Percentiles rank a stretch among this genome's conserved stretches.
Evolutionary conservation across 371 early-diverging fungal species (phyloP).

Genomic region (Batkoa obscura): DNA sequence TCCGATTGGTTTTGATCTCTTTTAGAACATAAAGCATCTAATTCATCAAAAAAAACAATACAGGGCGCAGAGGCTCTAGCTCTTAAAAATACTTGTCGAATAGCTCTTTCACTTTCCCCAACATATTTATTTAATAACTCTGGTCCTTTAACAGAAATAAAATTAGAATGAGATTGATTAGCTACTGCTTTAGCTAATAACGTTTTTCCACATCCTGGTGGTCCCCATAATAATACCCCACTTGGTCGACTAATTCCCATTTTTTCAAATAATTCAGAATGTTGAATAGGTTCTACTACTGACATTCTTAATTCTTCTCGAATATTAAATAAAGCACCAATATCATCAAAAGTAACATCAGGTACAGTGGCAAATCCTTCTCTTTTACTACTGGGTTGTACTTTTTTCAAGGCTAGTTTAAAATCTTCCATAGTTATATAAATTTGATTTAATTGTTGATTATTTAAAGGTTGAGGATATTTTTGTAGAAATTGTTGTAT

Average conservation of each 20-base stretch:
- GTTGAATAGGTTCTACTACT: conserved; percentile 89
- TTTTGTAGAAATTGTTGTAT: conserved; percentile 47
- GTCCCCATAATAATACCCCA: conserved; percentile 97
- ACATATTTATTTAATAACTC: conserved; percentile 99
- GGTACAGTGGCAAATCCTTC: conserved; percentile 98
- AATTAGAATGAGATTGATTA: conserved; percentile 92
- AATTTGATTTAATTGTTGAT: conserved; percentile 67
- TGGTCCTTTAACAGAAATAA: conserved; percentile 98
- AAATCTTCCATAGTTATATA: conserved; percentile 81
- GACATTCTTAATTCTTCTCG: conserved; percentile 91
- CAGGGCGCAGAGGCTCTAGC: conserved; percentile 93
- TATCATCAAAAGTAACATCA: conserved; percentile 87
- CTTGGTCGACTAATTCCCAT: conserved; percentile 88
- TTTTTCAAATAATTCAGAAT: conserved; percentile 75
- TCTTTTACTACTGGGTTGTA: conserved; percentile 93
- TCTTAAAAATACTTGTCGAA: conserved; percentile 93
- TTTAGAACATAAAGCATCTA: conserved; percentile 85
- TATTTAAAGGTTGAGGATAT: conserved; percentile 51
- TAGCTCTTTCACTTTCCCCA: conserved; percentile 96
- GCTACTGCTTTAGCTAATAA: conserved; percentile 97
- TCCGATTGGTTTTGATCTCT: conserved; percentile 71
- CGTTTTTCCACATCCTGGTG: conserved; percentile 99
- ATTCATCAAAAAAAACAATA: conserved; percentile 98
- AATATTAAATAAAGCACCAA: conserved; percentile 75
- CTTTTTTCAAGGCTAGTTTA: conserved; percentile 66